Base-by-base conservation (phyloP, 192 early-diverging fungal species). In the Chytriomyces sp. region DNA sequence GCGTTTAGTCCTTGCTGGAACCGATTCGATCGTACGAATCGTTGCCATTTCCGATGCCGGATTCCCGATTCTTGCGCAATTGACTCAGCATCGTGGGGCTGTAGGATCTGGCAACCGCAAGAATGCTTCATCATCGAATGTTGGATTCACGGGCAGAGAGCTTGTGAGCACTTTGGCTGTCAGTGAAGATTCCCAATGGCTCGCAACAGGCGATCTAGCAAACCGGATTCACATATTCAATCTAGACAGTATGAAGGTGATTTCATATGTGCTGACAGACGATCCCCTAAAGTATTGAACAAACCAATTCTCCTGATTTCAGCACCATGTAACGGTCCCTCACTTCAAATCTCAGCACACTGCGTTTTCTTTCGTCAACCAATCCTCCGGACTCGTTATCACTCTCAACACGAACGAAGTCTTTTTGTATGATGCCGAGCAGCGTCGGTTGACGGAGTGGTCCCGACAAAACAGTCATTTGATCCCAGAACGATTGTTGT, bases 351-450 rank as follows among this genome's bases (percentile, higher is more conserved):
- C 91, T 23, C 87, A 85, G 23, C 88, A 91, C 65, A 94, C 93
- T 24, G 70, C 88, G 16, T 77, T 96, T 50, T 75, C 87, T 0
- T 95, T 96, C 83, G 81, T 90, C 70, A 86, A 88, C 61, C 80
- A 79, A 45, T 77, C 84, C 28, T 84, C 90, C 6, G 85, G 77
- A 6, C 77, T 95, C 28, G 77, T 91, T 28, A 80, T 94, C 23
- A 87, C 90, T 7, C 84, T 84, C 13, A 80, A 82, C 16, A 89
- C 86, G 18, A 94, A 93, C 77, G 89, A 90, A 71, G 92, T 96
- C 82, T 94, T 89, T 79, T 69, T 96, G 45, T 94, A 88, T 76
- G 92, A 98, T 70, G 87, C 91, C 18, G 83, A 91, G n/a, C 80
- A 72, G 5, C 70, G 53, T 8, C 84, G 83, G 23, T 83, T 94